Evolutionary conservation across 805 yeast genomes (phyloP), one percentile per base, ranked within the genome.

Genomic region (Blastobotrys robertii): DNA sequence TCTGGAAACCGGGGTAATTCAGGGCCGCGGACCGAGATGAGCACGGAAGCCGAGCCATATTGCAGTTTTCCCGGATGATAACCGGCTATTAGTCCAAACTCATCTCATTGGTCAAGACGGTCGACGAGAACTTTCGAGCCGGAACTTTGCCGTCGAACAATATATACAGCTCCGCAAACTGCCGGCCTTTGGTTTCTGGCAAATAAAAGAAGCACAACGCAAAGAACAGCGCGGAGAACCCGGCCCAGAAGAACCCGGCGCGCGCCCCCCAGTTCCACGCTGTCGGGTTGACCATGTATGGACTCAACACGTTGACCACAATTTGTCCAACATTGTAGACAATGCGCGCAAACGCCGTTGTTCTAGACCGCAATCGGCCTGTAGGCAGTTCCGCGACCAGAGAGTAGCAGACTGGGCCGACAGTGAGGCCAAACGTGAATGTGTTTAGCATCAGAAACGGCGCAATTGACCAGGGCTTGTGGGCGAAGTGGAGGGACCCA

Each of bases 131-230:
- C 44, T 58, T 51, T 36, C 59, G 47, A 10, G 60, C 52, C 9
- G 56, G 39, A 43, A 49, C 46, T 34, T 51, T 48, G 46, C 51
- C 39, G 22, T 41, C 65, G 38, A 45, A 76, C 60, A 77, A 57
- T 42, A 61, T 58, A 57, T 76, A 80, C 54, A 77, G 60, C 53
- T 77, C 81, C 36, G 74, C 79, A 52, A 66, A 73, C 0, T 80
- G 72, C 57, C 76, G 66, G 39, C 68, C 70, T 47, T 67, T 65
- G 31, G 79, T 70, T 56, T 77, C 82, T 8, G 82, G 81, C 43
- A 74, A 60, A 37, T 69, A 69, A 55, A 72, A 68, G 56, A 62
- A 68, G 32, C 66, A 59, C 73, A 74, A 72, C 35, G 60, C 50
- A 7, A 68, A 15, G 13, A 61, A 51, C 8, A 55, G 4, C 7